Base-by-base conservation (phyloP, 345 rosid genomes). In the thale cress (Arabidopsis thaliana) region DNA sequence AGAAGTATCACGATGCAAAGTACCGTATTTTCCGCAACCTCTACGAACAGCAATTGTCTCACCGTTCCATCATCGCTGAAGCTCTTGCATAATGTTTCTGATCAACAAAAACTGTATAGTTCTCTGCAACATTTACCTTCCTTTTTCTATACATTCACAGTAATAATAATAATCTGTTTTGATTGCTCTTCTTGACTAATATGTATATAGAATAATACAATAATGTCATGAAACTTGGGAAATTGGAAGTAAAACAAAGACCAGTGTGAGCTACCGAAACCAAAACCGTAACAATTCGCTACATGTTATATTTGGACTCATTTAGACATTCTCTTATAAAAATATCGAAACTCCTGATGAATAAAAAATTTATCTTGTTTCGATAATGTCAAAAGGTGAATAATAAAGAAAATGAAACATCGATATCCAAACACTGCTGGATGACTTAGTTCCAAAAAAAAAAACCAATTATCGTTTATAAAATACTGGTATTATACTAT, bases 1-100 rank as follows among this genome's bases (percentile, higher is more conserved):
- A 87, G 88, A 89, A 90, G 83, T 94, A 88, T 73, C 99, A 94
- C 3, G 90, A 92, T 49, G 97, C 97, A 53, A 94, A 94, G 79
- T 90, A 92, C 82, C 76, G 41, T 6, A 85, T 92, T 22, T 92
- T 92, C 84, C 85, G 86, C 8, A 85, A 87, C 33, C 96, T 95
- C 34, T 86, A 92, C 28, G 81, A 87, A 77, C 91, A 86, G 75
- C 97, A 92, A 80, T 73, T 92, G 52, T 84, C 85, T 62, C 97
- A 87, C 49, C 93, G 93, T 48, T 81, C 88, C 7, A 80, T 83
- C 71, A 87, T 92, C 82, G 82, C 91, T 4, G 69, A 89, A 79
- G 96, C 97, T 78, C 79, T 90, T 85, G 79, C 84, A 1, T 85
- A 82, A 82, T 49, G 53, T 59, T 59, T 25, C 45, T 40, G 4